Evolutionary conservation across 805 yeast genomes (phyloP).

Genomic region (Ogataea degrootiae): DNA sequence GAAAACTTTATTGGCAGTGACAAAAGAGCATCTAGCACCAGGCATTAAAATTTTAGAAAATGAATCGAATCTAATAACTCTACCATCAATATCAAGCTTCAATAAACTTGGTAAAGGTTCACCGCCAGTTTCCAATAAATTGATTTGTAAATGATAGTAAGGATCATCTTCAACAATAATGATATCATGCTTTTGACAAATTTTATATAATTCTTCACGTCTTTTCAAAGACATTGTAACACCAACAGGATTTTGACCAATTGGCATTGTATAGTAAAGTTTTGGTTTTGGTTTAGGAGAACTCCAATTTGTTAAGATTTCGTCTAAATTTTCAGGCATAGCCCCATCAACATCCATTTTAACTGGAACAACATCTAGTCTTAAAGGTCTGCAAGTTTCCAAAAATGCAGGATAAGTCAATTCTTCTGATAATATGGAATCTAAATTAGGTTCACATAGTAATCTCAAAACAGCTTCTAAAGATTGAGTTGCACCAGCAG

Average conservation of each 20-base stretch:
- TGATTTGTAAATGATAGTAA: constrained; percentile 70
- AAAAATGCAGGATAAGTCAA: constrained; percentile 79
- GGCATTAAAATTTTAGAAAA: constrained; percentile 79
- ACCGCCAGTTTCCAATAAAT: constrained; percentile 36
- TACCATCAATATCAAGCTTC: constrained; percentile 68
- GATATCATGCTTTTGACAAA: constrained; percentile 65
- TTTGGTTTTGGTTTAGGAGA: constrained; percentile 40
- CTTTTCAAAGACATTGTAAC: constrained; percentile 55
- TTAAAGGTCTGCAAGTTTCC: constrained; percentile 74
- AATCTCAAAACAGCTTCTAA: constrained; percentile 83
- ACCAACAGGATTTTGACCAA: constrained; percentile 88
- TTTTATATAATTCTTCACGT: constrained; percentile 50
- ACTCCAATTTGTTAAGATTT: constrained; percentile 62
- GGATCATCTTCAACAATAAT: constrained; percentile 83
- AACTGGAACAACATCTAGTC: constrained; percentile 64
- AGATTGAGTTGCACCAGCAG: constrained; percentile 86
- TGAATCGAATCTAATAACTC: constrained; percentile 74
- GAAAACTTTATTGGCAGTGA: constrained; percentile 56
- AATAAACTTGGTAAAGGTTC: constrained; percentile 59
- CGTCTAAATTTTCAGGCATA: constrained; percentile 63
- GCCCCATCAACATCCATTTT: constrained; percentile 78
- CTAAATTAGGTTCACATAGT: constrained; percentile 66
- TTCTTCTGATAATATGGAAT: constrained; percentile 77
- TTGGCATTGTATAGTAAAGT: constrained; percentile 63
- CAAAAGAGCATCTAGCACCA: constrained; percentile 70